A percentile compares a stretch with the other conserved stretches of the same genome.
Conservation (phyloP, 1,284 basidiomycete genomes). For the Trichosporon sp. region DNA sequence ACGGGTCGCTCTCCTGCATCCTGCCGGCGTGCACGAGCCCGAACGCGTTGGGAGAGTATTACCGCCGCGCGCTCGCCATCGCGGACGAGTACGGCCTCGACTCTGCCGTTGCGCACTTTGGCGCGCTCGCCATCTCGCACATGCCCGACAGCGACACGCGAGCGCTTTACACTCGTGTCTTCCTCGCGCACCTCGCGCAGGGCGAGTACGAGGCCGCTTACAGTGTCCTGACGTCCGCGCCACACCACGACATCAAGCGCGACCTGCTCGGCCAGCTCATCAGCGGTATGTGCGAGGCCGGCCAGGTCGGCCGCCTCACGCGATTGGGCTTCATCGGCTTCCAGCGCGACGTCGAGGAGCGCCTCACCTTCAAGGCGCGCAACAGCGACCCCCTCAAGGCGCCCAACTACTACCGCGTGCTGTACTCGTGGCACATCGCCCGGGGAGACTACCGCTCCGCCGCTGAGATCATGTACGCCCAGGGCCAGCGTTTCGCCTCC, state of each 20-base stretch:
- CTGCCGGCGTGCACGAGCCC: conserved; percentile 65
- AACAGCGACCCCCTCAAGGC: conserved; percentile 84
- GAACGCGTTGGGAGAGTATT: conserved; percentile 71
- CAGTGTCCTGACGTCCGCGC: conserved; percentile 69
- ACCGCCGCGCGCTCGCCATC: conserved; percentile 71
- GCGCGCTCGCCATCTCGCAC: conserved; percentile 70
- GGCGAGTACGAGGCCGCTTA: conserved; percentile 84
- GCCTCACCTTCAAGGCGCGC: conserved; percentile 88
- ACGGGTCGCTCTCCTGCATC: conserved; percentile 61
- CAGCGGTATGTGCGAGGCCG: conserved; percentile 89
- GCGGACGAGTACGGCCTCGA: conserved; percentile 67
- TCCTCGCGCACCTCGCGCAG: conserved; percentile 72
- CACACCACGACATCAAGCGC: conserved; percentile 71
- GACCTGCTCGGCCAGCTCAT: conserved; percentile 79
- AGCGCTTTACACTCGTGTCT: conserved; percentile 75
- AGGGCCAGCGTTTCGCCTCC: conserved; percentile 75
- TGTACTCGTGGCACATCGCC: conserved; percentile 91
- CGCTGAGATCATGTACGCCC: conserved; percentile 90
- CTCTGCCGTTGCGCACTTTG: conserved; percentile 70
- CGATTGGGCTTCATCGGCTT: conserved; percentile 83
- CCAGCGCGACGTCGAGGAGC: conserved; percentile 83
- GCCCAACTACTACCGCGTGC: conserved; percentile 86
- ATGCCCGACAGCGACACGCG: conserved; percentile 58
- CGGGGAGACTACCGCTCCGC: conserved; percentile 86
- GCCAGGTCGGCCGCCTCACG: conserved; percentile 76